Evolutionary conservation across 768 basidiomycete species (phyloP), one percentile per base, ranked within the genome.

Genomic region (Sporobolomyces phaffii): DNA sequence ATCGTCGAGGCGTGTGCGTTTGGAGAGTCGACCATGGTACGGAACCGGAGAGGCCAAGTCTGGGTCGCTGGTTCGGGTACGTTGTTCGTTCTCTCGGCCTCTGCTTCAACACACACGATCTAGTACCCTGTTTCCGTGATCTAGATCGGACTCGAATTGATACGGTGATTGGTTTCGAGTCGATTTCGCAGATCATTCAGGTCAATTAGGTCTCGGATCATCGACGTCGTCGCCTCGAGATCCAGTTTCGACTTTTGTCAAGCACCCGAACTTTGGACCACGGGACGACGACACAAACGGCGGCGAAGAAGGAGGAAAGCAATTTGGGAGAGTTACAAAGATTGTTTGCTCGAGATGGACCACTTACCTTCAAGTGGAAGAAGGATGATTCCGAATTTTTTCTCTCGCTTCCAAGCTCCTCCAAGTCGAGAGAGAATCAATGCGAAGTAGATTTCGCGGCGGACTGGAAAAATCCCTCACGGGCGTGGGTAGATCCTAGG

Each of bases 41-140:
- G 48, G 9, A 65, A 60, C 17, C 18, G 43, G 31, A 18, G 17
- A 18, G 60, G 69, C 13, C 34, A 47, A 10, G 28, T 68, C 0
- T 70, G 69, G 69, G 49, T 59, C 2, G 41, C 56, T 0, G 69
- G 69, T 5, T 28, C 49, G 13, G 65, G 69, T 70, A 28, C n/a
- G 69, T 59, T 31, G 26, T 17, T 26, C 5, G 15, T 8, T 36
- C 31, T 48, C 15, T 26, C 26, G 18, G n/a, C n/a, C n/a, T n/a
- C n/a, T n/a, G n/a, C n/a, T n/a, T n/a, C n/a, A n/a, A n/a, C n/a
- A n/a, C n/a, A n/a, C n/a, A n/a, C n/a, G n/a, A n/a, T n/a, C n/a
- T n/a, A n/a, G n/a, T n/a, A n/a, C n/a, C n/a, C n/a, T n/a, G n/a
- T n/a, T n/a, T n/a, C n/a, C n/a, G n/a, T n/a, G n/a, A n/a, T n/a